Base-by-base conservation (phyloP, 2,329 filamentous ascomycete species). In the Penicillium glabrum region DNA sequence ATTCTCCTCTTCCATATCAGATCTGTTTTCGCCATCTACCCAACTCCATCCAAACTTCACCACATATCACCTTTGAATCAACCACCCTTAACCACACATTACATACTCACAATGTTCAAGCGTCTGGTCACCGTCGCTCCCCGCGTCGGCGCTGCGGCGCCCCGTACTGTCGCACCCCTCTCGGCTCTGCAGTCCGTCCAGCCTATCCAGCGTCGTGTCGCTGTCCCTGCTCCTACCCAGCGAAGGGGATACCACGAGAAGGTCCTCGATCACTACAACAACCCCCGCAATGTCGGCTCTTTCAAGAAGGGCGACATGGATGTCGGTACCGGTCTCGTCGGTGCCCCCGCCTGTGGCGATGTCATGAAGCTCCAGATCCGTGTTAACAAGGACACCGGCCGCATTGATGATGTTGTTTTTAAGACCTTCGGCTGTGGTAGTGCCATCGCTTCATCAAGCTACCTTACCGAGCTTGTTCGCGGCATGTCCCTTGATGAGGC, bases 401-500 rank as follows among this genome's bases (percentile, higher is more conserved):
- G 87, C 67, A 97, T 97, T 73, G 88, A 87, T 68, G 93, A 97
- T 68, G 93, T 96, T 74, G 95, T 96, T 79, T 97, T 97, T 86
- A 97, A 97, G 87, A 97, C 93, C 0, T 97, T 97, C 72, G 93
- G 93, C 51, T 97, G 93, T 75, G 93, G 93, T 54, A 92, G 88
- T 29, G 95, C 95, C 63, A 99, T 99, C 77, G 95, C 95, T 44
- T 93, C 89, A 62, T 96, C 90, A 58, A 95, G 89, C 72, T 99
- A 99, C 75, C 79, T 99, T 69, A 99, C 95, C 9, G 92, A 96
- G 78, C 82, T 99, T 58, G 93, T 99, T 61, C 86, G 91, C 62
- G 95, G 95, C 59, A 99, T 98, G 93, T 96, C 89, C 14, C 79
- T 99, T 64, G 95, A 99, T 68, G 91, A 99, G 75, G 95, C 96